Percentiles rank a stretch among this genome's conserved stretches.
Evolutionary conservation across 139 green algal species (phyloP).

Genomic region (Micractinium sp.): DNA sequence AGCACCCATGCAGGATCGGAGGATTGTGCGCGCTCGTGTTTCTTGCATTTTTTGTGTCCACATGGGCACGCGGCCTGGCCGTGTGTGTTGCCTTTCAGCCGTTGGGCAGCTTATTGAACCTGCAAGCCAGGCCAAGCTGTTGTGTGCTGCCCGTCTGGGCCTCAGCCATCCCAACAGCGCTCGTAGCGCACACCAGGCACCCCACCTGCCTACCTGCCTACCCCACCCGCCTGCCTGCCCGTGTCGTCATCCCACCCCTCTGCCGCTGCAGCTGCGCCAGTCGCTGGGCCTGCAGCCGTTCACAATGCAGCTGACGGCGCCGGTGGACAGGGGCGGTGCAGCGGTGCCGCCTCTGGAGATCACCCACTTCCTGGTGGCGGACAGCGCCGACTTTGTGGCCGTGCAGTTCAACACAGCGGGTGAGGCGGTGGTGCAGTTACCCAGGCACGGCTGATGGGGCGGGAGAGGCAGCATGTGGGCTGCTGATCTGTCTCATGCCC

Average conservation of each 20-base stretch:
- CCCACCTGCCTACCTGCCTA: not conserved
- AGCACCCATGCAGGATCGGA: too few species aligned
- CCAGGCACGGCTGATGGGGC: not conserved
- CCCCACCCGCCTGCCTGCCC: not conserved
- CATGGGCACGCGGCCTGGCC: too few species aligned
- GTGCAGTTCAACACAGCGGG: constrained; percentile 14
- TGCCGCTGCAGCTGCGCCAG: constrained; percentile 29
- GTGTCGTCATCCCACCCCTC: not conserved
- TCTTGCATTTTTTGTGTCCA: too few species aligned
- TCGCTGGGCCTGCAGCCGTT: constrained; percentile 30
- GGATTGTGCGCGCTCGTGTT: too few species aligned
- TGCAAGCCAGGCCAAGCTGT: too few species aligned
- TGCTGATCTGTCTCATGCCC: not conserved
- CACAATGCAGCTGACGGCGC: not conserved
- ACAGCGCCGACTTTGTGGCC: constrained; percentile 15
- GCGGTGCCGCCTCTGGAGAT: constrained; percentile 6
- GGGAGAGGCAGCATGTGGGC: not conserved
- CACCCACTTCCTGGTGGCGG: not conserved
- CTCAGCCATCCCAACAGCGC: not conserved
- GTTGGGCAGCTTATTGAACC: too few species aligned
- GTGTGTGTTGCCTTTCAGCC: too few species aligned
- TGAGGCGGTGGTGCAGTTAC: not conserved
- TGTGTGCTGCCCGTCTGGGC: not conserved
- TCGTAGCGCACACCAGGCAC: not conserved
- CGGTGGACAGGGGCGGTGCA: not conserved